Percentiles rank a stretch among this genome's conserved stretches.
Evolutionary conservation across 2,329 filamentous ascomycete genomes (phyloP).

Genomic region (Pezicula radicicola): DNA sequence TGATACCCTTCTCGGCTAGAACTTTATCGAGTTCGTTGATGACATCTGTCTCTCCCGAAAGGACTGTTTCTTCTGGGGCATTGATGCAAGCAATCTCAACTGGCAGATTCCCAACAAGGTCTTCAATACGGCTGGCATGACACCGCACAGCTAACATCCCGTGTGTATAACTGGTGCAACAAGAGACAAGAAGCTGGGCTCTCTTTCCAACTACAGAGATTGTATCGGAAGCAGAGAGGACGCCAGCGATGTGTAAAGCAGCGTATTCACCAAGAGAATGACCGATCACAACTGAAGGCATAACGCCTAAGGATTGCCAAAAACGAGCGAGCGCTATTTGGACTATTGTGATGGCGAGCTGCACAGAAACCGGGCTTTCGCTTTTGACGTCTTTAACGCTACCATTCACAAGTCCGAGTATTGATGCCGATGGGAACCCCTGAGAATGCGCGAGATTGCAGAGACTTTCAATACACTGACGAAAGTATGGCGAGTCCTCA

Average conservation of each 20-base stretch:
- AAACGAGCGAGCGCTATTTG: constrained; percentile 54
- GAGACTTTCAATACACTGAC: no score
- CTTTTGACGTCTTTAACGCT: constrained; percentile 33
- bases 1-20: constrained; percentile 50
- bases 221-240: constrained; percentile 69
- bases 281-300: constrained; percentile 52
- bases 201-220: constrained; percentile 69
- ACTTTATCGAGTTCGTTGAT: constrained; percentile 46
- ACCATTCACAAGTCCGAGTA: constrained; percentile 34
- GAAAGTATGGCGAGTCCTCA: no score
- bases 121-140: constrained; percentile 16
- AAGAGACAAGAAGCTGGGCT: constrained; percentile 37
- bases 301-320: constrained; percentile 55
- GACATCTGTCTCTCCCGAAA: constrained; percentile 54
- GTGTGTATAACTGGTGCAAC: constrained; percentile 45
- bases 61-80: constrained; percentile 68
- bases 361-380: constrained; percentile 47
- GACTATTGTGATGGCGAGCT: constrained; percentile 50
- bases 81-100: constrained; percentile 65
- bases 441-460: no score
- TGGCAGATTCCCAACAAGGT: constrained; percentile 2
- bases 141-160: constrained; percentile 58
- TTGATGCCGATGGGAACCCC: constrained; percentile 10
- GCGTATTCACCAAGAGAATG: constrained; percentile 73
- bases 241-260: constrained; percentile 67